phyloP scores from a whole-genome alignment of 2,329 filamentous ascomycete genomes.

The Exserohilum turcica region DNA sequence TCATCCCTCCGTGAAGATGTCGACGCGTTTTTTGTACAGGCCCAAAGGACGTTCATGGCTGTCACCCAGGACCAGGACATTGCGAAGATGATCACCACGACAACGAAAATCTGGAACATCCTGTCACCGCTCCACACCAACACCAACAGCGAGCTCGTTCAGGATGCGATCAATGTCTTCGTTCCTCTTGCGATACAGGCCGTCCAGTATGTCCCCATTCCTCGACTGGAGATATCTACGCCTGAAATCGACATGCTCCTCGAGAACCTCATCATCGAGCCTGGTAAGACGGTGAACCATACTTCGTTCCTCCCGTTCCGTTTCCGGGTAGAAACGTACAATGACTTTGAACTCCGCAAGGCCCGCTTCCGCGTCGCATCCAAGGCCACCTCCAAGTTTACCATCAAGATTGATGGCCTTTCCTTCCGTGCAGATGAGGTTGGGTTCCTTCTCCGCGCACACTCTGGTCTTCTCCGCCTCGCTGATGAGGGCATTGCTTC shows the following conservation, averaged over 20 bases:
- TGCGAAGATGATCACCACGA: constrained; percentile 69
- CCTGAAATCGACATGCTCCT: constrained; percentile 84
- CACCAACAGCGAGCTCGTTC: constrained; percentile 72
- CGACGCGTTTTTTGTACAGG: constrained; percentile 71
- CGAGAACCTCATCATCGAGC: constrained; percentile 89
- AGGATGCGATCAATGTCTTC: constrained; percentile 79
- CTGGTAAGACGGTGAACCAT: constrained; percentile 79
- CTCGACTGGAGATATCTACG: constrained; percentile 82
- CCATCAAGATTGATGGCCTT: constrained; percentile 79
- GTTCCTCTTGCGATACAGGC: constrained; percentile 76
- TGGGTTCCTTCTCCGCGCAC: constrained; percentile 85
- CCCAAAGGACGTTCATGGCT: constrained; percentile 69
- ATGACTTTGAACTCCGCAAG: constrained; percentile 84
- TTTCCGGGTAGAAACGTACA: constrained; percentile 80
- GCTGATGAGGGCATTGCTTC: constrained; percentile 84
- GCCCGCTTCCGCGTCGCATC: constrained; percentile 71
- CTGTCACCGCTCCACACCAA: constrained; percentile 69
- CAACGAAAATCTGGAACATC: constrained; percentile 69
- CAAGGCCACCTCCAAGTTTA: constrained; percentile 71
- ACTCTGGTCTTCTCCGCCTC: constrained; percentile 74
- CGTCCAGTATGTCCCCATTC: constrained; percentile 87
- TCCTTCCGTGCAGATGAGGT: constrained; percentile 85
- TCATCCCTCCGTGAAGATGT: constrained; percentile 74
- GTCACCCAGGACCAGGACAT: constrained; percentile 75
- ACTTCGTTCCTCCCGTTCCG: constrained; percentile 89